A percentile compares a stretch with the other conserved stretches of the same genome.
Conservation (phyloP, 164 flowering plant species). For the Piper betle region DNA sequence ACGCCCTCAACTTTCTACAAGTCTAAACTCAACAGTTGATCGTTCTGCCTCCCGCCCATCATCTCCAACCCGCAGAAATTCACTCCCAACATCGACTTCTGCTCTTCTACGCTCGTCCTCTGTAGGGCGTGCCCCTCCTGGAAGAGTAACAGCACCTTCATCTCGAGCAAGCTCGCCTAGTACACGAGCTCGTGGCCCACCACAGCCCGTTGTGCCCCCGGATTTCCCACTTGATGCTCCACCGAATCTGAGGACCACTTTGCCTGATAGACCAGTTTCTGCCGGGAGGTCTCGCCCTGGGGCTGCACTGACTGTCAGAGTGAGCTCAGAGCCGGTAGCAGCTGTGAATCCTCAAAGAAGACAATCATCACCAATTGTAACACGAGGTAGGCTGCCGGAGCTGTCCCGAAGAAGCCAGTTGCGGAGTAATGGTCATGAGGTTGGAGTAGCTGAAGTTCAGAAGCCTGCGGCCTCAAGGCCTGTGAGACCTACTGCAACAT, state of each 20-base stretch:
- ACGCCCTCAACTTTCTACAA: constrained; percentile 52
- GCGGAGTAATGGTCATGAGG: constrained; percentile 35
- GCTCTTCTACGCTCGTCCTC: constrained; percentile 32
- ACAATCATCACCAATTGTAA: constrained; percentile 43
- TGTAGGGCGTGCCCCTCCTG: constrained; percentile 27
- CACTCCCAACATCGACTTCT: constrained; percentile 33
- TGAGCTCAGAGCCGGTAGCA: constrained; percentile 29
- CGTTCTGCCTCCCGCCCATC: constrained; percentile 68
- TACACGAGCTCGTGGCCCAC: constrained; percentile 45
- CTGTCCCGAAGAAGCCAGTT: constrained; percentile 31
- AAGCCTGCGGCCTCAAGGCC: constrained; percentile 33
- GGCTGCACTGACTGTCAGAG: constrained; percentile 28
- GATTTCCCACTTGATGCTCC: constrained; percentile 87
- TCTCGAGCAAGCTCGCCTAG: constrained; percentile 80
- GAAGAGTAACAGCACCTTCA: constrained; percentile 33
- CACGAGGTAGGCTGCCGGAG: constrained; percentile 62
- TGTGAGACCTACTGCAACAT: constrained; percentile 27
- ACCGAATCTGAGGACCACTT: constrained; percentile 79
- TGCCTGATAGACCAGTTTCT: constrained; percentile 83
- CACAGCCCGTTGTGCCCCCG: constrained; percentile 60
- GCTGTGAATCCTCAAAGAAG: constrained; percentile 32
- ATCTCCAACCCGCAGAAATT: constrained; percentile 69
- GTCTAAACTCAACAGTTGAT: constrained; percentile 26
- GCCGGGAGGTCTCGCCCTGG: constrained; percentile 91
- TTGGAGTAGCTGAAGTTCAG: constrained; percentile 31